phyloP scores from a whole-genome alignment of 2,329 filamentous ascomycete genomes.

The Sclerotiophoma versabilis region DNA sequence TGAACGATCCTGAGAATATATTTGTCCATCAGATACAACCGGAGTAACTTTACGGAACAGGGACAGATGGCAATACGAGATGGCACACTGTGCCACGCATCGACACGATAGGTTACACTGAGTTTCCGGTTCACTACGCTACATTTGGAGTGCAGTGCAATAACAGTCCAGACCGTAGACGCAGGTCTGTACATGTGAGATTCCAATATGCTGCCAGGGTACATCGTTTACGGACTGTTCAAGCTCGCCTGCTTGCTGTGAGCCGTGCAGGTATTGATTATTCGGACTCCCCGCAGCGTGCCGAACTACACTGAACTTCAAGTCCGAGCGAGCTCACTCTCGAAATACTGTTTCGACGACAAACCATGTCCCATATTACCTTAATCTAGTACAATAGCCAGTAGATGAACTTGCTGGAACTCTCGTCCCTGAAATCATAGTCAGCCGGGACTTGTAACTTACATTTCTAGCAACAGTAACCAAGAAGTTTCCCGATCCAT shows the following conservation, averaged over 20 bases:
- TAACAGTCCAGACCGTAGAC: neutral
- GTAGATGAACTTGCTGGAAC: too few species aligned
- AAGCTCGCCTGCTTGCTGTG: neutral
- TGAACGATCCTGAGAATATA: neutral
- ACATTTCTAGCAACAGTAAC: too few species aligned
- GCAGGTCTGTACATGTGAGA: neutral
- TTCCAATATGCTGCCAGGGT: neutral
- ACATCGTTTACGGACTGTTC: neutral
- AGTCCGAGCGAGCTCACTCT: neutral
- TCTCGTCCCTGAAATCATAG: too few species aligned
- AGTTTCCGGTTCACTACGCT: conserved; percentile 2
- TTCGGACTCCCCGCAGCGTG: conserved; percentile 13
- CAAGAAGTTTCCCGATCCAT: too few species aligned
- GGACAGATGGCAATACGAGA: neutral
- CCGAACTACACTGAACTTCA: conserved; percentile 1
- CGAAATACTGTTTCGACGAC: neutral
- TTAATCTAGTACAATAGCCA: too few species aligned
- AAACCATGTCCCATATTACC: neutral
- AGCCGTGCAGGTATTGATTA: neutral
- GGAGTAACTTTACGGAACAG: neutral
- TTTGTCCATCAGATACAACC: neutral
- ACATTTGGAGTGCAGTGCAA: neutral
- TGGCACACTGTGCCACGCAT: neutral
- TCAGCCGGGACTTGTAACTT: too few species aligned
- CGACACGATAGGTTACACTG: conserved; percentile 7